Percentiles rank a stretch among this genome's conserved stretches.
phyloP scores from a whole-genome alignment of 2,329 filamentous ascomycete genomes.

The Aspergillus puulaauensis region DNA sequence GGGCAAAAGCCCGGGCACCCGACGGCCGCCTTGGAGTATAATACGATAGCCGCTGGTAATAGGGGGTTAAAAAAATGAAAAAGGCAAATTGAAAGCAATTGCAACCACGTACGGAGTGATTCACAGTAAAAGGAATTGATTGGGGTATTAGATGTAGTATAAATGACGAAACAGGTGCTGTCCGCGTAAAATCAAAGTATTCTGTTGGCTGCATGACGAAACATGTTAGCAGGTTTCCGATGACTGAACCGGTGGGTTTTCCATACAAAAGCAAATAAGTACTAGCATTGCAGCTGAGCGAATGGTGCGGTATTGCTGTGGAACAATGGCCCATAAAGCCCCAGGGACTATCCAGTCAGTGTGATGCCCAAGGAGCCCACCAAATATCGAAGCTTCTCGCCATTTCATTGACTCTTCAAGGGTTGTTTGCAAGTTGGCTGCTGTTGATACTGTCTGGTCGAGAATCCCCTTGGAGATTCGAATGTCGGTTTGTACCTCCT shows the following conservation, averaged over 20 bases:
- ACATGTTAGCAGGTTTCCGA: background rate
- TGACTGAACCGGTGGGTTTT: background rate
- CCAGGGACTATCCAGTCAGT: background rate
- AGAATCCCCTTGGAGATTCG: conserved; percentile 33
- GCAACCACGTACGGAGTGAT: background rate
- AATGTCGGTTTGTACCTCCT: conserved; percentile 26
- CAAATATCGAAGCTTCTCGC: conserved; percentile 13
- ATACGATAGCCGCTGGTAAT: background rate
- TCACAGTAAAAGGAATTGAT: background rate
- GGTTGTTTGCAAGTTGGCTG: conserved; percentile 31
- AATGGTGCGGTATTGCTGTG: background rate
- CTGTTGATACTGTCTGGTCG: conserved; percentile 26
- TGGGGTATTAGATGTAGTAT: background rate
- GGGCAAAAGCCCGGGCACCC: background rate
- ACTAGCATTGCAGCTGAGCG: background rate
- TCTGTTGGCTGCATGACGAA: background rate
- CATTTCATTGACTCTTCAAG: conserved; percentile 33
- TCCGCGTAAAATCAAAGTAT: background rate
- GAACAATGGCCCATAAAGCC: background rate
- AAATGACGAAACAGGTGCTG: background rate
- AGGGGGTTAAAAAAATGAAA: background rate
- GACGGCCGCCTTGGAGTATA: background rate
- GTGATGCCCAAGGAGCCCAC: conserved; percentile 16
- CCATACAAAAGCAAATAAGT: background rate
- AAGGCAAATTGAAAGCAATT: background rate